Evolutionary conservation across 805 yeast species (phyloP), one percentile per base, ranked within the genome.

Genomic region (Wickerhamiella siamensis): DNA sequence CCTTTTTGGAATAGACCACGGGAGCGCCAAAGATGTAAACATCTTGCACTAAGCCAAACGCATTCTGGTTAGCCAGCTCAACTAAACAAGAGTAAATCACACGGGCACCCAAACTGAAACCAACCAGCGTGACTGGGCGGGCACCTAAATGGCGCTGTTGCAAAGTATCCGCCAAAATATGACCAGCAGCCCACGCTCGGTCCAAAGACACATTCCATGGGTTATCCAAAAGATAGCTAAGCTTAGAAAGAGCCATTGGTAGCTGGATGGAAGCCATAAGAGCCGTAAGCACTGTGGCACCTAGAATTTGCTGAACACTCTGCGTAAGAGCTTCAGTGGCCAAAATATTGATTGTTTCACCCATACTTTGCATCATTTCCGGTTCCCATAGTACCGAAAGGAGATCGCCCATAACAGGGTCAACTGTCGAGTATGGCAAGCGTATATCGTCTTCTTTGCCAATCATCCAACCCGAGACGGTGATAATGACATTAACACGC

Each of bases 201-300:
- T 88, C 97, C 44, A 91, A 65, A 0, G 97, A 87, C 4, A 91
- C 97, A 55, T 80, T 88, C 98, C 98, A 91, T 0, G 98, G 98
- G 54, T 91, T 91, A 55, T 91, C 98, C 21, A 91, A 69, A 22
- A 91, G 62, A 51, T 91, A 91, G 2, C 94, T 80, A 33, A 91
- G 66, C 54, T 91, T 91, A 0, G 96, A 76, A 31, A 91, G 67
- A 50, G 81, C 79, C 87, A 91, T 79, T 0, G 98, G 98, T 46
- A 83, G 66, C 58, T 88, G 97, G 38, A 91, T 69, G 2, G 96
- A 87, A 14, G 95, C 73, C 94, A 91, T 84, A 46, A 91, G 70
- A 1, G 94, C 88, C 8, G 86, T 78, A 39, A 91, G 65, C 26
- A 91, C 71, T 0, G 98, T 91, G 10, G 84, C 84, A 39, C 97